A percentile compares a stretch with the other conserved stretches of the same genome.
Conservation (phyloP, 148 eudicot genomes). For the Chenopodium album region DNA sequence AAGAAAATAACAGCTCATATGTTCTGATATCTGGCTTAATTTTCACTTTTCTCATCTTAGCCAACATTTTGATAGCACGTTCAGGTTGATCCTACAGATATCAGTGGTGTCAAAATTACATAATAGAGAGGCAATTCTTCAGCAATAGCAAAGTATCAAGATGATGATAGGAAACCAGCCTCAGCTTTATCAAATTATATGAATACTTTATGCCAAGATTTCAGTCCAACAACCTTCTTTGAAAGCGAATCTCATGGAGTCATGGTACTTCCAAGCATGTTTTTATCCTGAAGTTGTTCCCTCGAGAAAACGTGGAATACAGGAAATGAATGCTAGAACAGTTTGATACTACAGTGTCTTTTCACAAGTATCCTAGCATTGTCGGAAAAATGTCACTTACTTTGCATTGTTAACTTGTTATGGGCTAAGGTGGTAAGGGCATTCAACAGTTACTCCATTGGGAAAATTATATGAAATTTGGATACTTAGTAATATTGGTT, state of each 20-base stretch:
- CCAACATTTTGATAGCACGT: slow-evolving; percentile 67
- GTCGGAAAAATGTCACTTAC: no score
- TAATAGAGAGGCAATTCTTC: not conserved
- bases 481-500: no score
- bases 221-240: not conserved
- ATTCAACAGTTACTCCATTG: not conserved
- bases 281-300: not conserved
- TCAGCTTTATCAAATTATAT: not conserved
- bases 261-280: not conserved
- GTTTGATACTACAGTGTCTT: not conserved
- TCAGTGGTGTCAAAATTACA: not conserved
- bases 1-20: slow-evolving; percentile 70
- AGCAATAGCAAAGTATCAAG: not conserved
- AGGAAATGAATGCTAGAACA: not conserved
- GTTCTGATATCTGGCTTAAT: slow-evolving; percentile 57
- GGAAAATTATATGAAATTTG: no score
- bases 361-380: not conserved
- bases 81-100: slow-evolving; percentile 77
- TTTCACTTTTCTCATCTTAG: slow-evolving; percentile 63
- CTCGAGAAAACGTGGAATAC: not conserved
- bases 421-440: not conserved
- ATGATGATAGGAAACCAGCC: not conserved
- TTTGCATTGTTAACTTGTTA: no score
- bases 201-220: not conserved
- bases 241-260: not conserved